Conservation (phyloP, 2,329 filamentous ascomycete species). For the Diplodia mutila region DNA sequence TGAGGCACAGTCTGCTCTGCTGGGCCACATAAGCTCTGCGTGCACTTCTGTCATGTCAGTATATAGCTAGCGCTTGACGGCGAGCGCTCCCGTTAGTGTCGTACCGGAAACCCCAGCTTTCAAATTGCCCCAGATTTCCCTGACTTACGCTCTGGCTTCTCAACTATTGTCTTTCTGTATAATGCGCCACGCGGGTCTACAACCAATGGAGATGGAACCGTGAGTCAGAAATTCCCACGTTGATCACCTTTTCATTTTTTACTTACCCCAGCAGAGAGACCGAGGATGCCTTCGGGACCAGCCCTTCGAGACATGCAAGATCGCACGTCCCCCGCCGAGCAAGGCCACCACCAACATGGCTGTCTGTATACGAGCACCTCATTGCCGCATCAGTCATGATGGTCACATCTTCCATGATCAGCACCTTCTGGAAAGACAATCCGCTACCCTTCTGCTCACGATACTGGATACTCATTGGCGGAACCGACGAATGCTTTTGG, state of each 20-base stretch:
- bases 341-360: not conserved
- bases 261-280: not conserved
- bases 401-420: not conserved
- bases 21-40: not conserved
- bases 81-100: not conserved
- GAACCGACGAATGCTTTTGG: not conserved
- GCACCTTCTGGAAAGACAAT: not conserved
- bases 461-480: not conserved
- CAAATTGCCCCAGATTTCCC: not conserved
- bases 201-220: not conserved
- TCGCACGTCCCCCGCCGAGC: too few relatives aligned
- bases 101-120: not conserved
- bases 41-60: not conserved
- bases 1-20: not conserved
- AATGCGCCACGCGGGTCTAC: not conserved
- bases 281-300: not conserved
- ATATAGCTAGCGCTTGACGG: not conserved
- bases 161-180: too few relatives aligned
- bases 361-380: not conserved
- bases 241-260: not conserved
- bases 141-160: too few relatives aligned
- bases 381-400: not conserved
- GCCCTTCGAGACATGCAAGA: not conserved
- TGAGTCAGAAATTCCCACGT: not conserved
- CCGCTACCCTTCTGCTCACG: not conserved